phyloP scores from a whole-genome alignment of 169 alveolate species.

The Plasmodium reichenowi region DNA sequence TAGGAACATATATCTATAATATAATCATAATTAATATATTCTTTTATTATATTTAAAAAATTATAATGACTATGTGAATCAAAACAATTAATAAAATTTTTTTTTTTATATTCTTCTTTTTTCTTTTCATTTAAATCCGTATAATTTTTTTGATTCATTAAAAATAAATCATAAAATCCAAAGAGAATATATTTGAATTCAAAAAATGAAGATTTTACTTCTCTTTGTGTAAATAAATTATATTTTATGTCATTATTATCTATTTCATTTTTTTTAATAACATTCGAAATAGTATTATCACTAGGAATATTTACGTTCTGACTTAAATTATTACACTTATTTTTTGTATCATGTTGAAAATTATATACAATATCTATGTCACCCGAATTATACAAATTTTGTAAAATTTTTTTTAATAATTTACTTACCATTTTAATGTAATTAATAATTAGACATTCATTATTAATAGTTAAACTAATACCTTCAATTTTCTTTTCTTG shows the following conservation, averaged over 20 bases:
- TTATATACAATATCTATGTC: not conserved
- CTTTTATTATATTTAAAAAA: conserved; percentile 34
- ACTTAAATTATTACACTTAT: not conserved
- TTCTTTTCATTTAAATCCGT: conserved; percentile 17
- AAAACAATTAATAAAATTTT: conserved; percentile 2
- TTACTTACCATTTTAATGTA: conserved; percentile 47
- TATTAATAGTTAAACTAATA: conserved; percentile 26
- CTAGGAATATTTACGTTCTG: not conserved
- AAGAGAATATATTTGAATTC: conserved; percentile 56
- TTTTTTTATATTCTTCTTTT: not conserved
- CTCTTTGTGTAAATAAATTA: conserved; percentile 60
- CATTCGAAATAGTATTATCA: too few species aligned
- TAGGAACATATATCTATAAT: not conserved
- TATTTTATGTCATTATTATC: not conserved
- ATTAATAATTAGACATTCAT: conserved; percentile 31
- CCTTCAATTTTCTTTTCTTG: conserved; percentile 66
- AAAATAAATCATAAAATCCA: conserved; percentile 62
- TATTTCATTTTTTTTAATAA: not conserved
- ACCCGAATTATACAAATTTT: not conserved
- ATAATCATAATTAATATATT: conserved; percentile 21
- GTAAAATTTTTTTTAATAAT: conserved; percentile 10
- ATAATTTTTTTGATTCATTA: conserved; percentile 39
- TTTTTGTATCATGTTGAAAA: not conserved
- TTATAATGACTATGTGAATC: conserved; percentile 68
- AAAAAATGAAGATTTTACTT: conserved; percentile 34